These are phyloP conservation scores for Cladosporium sp. DNA, from an alignment of 2,329 filamentous ascomycete genomes.

Conservation along the genomic window DNA sequence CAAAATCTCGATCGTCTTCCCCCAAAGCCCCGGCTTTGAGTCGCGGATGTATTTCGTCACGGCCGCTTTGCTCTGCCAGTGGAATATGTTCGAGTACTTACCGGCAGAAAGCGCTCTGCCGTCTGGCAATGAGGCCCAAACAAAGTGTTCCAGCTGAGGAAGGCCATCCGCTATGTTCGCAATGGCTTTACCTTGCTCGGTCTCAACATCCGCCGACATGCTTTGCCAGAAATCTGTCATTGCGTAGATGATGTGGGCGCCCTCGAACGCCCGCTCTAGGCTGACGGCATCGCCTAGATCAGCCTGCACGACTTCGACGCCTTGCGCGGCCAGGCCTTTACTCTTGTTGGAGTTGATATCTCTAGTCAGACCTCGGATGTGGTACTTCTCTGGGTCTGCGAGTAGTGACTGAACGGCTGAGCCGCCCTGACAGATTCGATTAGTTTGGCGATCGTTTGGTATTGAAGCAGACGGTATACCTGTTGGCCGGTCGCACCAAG, in stretches of 20 bases:
- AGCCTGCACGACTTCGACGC: conserved; percentile 48
- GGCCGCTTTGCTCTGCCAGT: conserved; percentile 10
- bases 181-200: not conserved
- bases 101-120: conserved; percentile 1
- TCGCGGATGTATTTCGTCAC: not conserved
- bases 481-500: conserved; percentile 8
- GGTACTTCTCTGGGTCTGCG: conserved; percentile 39
- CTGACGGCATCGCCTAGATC: conserved; percentile 45
- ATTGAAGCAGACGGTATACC: not conserved
- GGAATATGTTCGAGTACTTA: conserved; percentile 3
- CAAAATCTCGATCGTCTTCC: conserved; percentile 5
- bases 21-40: not conserved
- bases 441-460: not conserved
- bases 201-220: conserved; percentile 1
- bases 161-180: not conserved
- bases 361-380: conserved; percentile 52
- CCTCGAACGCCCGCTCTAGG: conserved; percentile 40
- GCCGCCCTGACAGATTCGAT: conserved; percentile 47
- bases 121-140: conserved; percentile 6
- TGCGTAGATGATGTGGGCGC: conserved; percentile 45
- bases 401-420: conserved; percentile 46
- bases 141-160: conserved; percentile 6
- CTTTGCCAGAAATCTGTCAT: conserved; percentile 33
- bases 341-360: conserved; percentile 39
- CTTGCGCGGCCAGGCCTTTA: conserved; percentile 39